Evolutionary conservation across 345 rosid genomes (phyloP).

Genomic region (Mallotus nudiflorus): DNA sequence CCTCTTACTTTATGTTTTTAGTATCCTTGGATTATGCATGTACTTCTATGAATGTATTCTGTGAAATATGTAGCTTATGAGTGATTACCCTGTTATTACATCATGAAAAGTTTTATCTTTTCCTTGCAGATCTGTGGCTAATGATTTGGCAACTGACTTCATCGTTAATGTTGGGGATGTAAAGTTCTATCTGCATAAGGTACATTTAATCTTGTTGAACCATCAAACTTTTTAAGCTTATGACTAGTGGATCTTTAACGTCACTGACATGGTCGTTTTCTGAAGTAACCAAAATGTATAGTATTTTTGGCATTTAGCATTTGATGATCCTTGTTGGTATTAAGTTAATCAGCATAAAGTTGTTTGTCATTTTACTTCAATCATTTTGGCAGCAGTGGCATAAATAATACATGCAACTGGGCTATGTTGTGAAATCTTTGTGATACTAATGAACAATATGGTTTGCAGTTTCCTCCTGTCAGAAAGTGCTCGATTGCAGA

Average conservation of each 20-base stretch:
- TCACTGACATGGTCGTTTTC: background rate
- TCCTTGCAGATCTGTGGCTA: slow-evolving; percentile 59
- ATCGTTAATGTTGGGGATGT: slow-evolving; percentile 52
- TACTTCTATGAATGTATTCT: background rate
- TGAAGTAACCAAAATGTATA: background rate
- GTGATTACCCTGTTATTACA: slow-evolving; percentile 6
- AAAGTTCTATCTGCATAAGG: slow-evolving; percentile 83
- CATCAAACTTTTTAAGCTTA: slow-evolving; percentile 1
- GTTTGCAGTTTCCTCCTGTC: slow-evolving; percentile 83
- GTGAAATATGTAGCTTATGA: background rate
- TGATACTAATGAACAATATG: slow-evolving; percentile 15
- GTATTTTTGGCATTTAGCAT: background rate
- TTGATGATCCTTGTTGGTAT: background rate
- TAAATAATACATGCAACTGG: background rate
- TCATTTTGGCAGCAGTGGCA: background rate
- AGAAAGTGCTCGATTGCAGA: slow-evolving; percentile 64
- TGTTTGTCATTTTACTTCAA: background rate
- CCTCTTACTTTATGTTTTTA: background rate
- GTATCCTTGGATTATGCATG: background rate
- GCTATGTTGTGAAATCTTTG: background rate
- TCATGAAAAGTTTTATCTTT: background rate
- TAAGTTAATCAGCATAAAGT: background rate
- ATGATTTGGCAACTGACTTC: slow-evolving; percentile 77
- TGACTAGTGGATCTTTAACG: background rate
- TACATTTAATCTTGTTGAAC: slow-evolving; percentile 29